Evolutionary conservation across 2,329 filamentous ascomycete genomes (phyloP), one percentile per base, ranked within the genome.

Genomic region (Exophiala oligosperma): DNA sequence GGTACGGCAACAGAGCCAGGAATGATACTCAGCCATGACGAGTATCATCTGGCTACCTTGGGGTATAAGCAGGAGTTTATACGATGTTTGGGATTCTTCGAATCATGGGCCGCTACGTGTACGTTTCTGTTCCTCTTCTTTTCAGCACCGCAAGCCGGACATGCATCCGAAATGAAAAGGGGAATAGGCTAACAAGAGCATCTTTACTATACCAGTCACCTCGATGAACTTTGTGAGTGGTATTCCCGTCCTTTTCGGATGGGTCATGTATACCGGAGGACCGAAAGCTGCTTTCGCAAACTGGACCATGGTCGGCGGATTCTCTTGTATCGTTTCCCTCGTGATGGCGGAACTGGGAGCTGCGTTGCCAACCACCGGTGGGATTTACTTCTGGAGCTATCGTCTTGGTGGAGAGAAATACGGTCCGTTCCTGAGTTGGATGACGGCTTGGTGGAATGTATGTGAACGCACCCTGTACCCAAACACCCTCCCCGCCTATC

Each of bases 361-460:
- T 21, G 69, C 72, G 9, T 61, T 73, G 14, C 74, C 74, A 2
- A 75, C 72, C 0, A 70, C 73, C 6, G 73, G 73, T 3, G 73
- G 72, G 2, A 74, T 74, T 40, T 76, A 75, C 62, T 75, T 71
- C 62, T 74, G 73, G 73, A 63, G 69, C 17, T 75, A 73, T 61
- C 64, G 68, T 21, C 67, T 76, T 1, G 73, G 73, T 23, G 73
- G 73, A 23, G 60, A 68, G 48, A 61, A 68, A 57, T 73, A 71
- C 62, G 73, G 73, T 1, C 73, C 73, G 1, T 70, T 75, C 52
- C 67, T 75, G 12, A 66, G 67, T 37, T 76, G 73, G 73, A 73
- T 75, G 70, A 75, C 74, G 24, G 74, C 71, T 3, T 75, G 73
- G 73, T 76, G 71, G 72, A 75, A 75, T 21, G 40, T 43, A 43